Conservation (phyloP, 2,329 filamentous ascomycete species). For the Coniella lustricola region DNA sequence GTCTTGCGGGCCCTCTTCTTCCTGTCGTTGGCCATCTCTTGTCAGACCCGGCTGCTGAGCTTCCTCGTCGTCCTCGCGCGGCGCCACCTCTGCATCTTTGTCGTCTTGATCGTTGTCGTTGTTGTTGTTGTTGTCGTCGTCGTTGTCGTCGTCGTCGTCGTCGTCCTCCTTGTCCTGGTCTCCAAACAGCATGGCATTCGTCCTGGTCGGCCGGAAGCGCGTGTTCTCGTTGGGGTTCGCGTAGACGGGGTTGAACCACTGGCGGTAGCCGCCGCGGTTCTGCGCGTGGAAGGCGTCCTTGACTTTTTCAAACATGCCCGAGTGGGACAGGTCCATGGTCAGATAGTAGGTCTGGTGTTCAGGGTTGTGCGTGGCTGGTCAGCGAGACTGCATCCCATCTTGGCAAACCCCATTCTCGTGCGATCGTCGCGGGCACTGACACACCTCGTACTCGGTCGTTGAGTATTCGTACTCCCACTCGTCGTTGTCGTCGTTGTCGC, state of each 20-base stretch:
- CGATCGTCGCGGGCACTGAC: no score
- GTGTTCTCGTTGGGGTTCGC: conserved; percentile 17
- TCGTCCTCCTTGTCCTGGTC: conserved; percentile 18
- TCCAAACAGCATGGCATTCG: conserved; percentile 15
- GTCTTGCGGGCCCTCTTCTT: conserved; percentile 11
- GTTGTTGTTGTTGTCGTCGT: conserved; percentile 12
- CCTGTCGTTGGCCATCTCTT: background rate
- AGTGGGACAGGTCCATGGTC: conserved; percentile 55
- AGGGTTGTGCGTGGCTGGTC: no score
- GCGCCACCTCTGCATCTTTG: conserved; percentile 15
- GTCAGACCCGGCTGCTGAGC: conserved; percentile 2
- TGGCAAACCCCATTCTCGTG: no score
- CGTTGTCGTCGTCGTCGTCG: conserved; percentile 12
- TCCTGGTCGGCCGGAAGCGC: conserved; percentile 12
- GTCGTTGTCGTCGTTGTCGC: conserved; percentile 46
- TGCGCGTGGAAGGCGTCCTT: conserved; percentile 31
- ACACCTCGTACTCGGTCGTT: conserved; percentile 53
- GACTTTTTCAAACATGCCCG: conserved; percentile 43
- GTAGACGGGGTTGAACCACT: conserved; percentile 28
- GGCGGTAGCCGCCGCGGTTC: conserved; percentile 38
- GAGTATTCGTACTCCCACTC: conserved; percentile 66
- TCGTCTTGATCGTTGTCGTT: conserved; percentile 14
- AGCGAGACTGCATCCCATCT: no score
- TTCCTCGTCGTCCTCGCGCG: conserved; percentile 17
- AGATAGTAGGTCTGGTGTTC: conserved; percentile 55